Percentiles rank a stretch among this genome's conserved stretches.
These are phyloP conservation scores for Scorias spongiosa DNA, from an alignment of 2,329 filamentous ascomycete species.

Conservation along the genomic window DNA sequence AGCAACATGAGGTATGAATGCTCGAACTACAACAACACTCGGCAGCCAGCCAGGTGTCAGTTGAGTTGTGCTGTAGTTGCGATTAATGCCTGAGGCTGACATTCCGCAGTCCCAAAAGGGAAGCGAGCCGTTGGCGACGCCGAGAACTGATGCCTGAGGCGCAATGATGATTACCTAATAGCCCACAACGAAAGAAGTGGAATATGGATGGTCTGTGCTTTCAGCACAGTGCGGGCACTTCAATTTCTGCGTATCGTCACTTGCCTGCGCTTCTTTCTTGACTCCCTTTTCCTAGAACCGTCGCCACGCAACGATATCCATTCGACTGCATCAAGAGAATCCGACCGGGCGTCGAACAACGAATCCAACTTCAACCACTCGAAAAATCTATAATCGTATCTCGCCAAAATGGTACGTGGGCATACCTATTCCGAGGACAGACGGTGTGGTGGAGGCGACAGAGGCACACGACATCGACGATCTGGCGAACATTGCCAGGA, in stretches of 20 bases:
- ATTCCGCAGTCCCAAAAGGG: no score
- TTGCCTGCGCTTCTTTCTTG: neutral
- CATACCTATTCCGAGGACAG: neutral
- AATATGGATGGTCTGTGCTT: neutral
- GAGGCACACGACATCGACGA: neutral
- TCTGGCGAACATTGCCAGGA: neutral
- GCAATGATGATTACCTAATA: no score
- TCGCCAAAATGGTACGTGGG: neutral
- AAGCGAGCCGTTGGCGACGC: no score
- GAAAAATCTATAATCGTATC: neutral
- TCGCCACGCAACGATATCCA: neutral
- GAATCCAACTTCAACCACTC: neutral
- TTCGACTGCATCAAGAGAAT: neutral
- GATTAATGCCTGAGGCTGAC: no score
- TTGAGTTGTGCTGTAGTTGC: neutral
- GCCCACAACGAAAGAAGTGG: no score
- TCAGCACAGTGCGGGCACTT: neutral
- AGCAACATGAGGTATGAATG: no score
- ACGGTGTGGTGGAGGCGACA: neutral
- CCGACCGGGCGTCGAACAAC: neutral
- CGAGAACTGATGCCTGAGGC: no score
- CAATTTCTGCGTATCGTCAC: neutral
- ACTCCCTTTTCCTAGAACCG: neutral
- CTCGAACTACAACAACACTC: no score
- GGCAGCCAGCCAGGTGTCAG: neutral